Evolutionary conservation across 352 stramenopile species (phyloP).

Genomic region (Phytophthora melonis): DNA sequence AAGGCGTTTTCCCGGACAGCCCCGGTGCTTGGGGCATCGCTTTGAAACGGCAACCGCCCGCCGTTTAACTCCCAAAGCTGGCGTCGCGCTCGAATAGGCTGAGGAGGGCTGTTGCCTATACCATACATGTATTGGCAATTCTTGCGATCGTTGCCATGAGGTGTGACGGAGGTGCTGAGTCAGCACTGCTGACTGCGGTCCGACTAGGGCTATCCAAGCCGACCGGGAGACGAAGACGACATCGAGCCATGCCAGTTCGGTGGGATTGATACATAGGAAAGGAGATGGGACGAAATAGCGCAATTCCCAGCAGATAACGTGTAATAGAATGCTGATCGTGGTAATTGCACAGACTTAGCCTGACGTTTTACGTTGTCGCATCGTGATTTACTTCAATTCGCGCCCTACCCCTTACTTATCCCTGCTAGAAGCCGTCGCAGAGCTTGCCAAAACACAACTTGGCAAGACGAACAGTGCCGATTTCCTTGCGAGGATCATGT

Average conservation of each 20-base stretch:
- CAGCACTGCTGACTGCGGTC: too few relatives aligned
- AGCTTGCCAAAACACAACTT: background rate
- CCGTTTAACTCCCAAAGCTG: background rate
- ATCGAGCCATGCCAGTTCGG: too few relatives aligned
- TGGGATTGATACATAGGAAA: too few relatives aligned
- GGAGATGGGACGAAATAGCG: constrained; percentile 8
- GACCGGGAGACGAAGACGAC: too few relatives aligned
- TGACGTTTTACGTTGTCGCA: constrained; percentile 4
- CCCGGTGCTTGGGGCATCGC: background rate
- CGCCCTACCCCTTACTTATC: background rate
- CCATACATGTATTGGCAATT: background rate
- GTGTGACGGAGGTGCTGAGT: too few relatives aligned
- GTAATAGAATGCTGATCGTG: constrained; percentile 11
- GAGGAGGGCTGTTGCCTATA: too few relatives aligned
- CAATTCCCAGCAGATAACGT: constrained; percentile 6
- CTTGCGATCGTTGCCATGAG: too few relatives aligned
- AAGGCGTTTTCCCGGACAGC: too few relatives aligned
- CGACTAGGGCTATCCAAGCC: too few relatives aligned
- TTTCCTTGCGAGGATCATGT: background rate
- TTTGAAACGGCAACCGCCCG: too few relatives aligned
- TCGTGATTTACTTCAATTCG: constrained; percentile 9
- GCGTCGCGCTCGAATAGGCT: background rate
- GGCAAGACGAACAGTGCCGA: too few relatives aligned
- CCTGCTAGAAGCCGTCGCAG: background rate
- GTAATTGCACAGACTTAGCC: background rate